These are phyloP conservation scores for Yamadazyma tumulicola DNA, from an alignment of 805 yeast species.

Conservation along the genomic window DNA sequence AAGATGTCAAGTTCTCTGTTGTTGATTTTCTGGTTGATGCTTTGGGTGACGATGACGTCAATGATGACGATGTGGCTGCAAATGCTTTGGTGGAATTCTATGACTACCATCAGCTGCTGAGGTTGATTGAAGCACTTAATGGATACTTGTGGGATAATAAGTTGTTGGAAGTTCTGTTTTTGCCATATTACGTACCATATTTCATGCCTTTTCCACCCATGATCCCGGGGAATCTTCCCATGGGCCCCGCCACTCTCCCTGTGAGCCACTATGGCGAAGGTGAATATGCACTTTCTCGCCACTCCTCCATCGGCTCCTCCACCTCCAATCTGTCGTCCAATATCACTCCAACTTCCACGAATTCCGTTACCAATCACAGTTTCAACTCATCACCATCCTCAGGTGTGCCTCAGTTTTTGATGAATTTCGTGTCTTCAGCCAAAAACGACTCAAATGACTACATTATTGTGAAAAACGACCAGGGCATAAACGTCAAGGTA, in stretches of 20 bases:
- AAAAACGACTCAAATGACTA: conserved; percentile 9
- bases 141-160: conserved; percentile 22
- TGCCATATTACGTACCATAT: conserved; percentile 4
- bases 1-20: conserved; percentile 5
- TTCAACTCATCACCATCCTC: conserved; percentile 4
- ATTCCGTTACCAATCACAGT: background rate
- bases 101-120: conserved; percentile 1
- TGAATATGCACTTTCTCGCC: too few species aligned
- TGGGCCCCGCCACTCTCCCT: too few species aligned
- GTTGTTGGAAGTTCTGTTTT: conserved; percentile 15
- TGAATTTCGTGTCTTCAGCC: conserved; percentile 18
- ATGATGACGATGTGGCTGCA: conserved; percentile 1
- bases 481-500: conserved; percentile 29
- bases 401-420: conserved; percentile 25
- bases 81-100: conserved; percentile 5
- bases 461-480: conserved; percentile 19
- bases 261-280: background rate
- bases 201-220: background rate
- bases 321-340: conserved; percentile 3
- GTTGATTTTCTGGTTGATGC: conserved; percentile 6
- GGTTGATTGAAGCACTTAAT: conserved; percentile 16
- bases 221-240: background rate
- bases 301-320: conserved; percentile 1
- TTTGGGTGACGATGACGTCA: background rate
- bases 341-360: background rate